Base-by-base conservation (phyloP, 2,329 filamentous ascomycete species). In the Colletotrichum tanaceti region DNA sequence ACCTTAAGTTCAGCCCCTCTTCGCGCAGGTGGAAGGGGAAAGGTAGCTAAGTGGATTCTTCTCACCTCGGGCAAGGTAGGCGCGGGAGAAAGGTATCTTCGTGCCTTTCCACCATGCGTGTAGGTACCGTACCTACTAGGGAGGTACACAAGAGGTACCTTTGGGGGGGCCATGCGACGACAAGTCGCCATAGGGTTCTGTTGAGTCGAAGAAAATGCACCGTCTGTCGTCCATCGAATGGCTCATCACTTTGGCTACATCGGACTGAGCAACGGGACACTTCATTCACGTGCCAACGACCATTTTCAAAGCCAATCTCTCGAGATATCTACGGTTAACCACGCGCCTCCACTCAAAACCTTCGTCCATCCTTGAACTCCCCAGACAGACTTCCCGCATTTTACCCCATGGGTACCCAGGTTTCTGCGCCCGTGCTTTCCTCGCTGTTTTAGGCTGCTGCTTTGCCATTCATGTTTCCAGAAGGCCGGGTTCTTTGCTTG, bases 381-480 rank as follows among this genome's bases (percentile, higher is more conserved):
- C 59, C 59, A 58, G 63, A 65, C 52, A 44, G 46, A 67, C 58
- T 65, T 65, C 55, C 66, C 55, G 55, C 62, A 52, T 46, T 69
- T 66, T 61, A 58, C 62, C 66, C 66, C 58, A 35, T 67, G 64
- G 64, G 64, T 52, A 50, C 58, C 52, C 64, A 38, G 58, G 57
- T 52, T 44, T 24, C 20, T 32, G 44, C 24, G 59, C 58, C 59
- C 39, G 60, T 64, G 60, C 65, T 62, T 64, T 53, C 60, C 54
- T 55, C 49, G 49, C 55, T 65, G 62, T 66, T 50, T 61, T 65
- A 55, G 32, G 62, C 14, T 38, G 47, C 39, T 38, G 59, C 53
- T 20, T 49, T 38, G 59, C 59, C 32, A 47, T 50, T 58, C 44
- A 49, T 39, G 35, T 55, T 68, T 68, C 65, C 65, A 68, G 41